Evolutionary conservation across 2,329 filamentous ascomycete genomes (phyloP).

Genomic region (Stemphylium beticola): DNA sequence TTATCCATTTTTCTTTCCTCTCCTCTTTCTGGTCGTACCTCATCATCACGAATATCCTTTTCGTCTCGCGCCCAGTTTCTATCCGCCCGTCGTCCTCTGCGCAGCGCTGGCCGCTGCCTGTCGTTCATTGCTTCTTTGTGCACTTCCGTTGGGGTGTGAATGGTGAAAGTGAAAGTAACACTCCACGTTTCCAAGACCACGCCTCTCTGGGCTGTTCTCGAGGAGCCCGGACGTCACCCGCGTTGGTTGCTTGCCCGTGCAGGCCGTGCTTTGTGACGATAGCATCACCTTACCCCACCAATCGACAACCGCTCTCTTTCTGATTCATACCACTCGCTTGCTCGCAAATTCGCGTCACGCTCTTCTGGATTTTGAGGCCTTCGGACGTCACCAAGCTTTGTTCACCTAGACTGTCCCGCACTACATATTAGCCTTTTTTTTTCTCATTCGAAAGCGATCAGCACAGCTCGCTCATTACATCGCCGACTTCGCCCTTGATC

Average conservation of each 20-base stretch:
- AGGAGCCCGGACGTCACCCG: conserved; percentile 4
- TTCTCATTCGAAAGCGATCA: background rate
- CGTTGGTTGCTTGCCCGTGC: conserved; percentile 4
- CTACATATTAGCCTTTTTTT: background rate
- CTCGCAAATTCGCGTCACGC: background rate
- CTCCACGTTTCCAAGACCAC: background rate
- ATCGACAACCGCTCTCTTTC: background rate
- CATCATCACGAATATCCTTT: background rate
- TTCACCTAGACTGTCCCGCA: background rate
- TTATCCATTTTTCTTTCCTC: too few relatives aligned
- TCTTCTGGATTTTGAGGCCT: background rate
- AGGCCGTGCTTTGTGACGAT: conserved; percentile 24
- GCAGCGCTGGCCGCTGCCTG: conserved; percentile 13
- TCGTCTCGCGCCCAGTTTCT: background rate
- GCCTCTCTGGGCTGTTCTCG: background rate
- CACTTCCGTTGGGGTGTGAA: background rate
- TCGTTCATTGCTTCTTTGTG: background rate
- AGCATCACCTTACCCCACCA: conserved; percentile 15
- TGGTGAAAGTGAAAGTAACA: background rate
- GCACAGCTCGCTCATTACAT: background rate
- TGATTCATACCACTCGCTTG: conserved; percentile 5
- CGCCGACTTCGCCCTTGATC: background rate
- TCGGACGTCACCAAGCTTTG: background rate
- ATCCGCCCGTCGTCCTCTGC: background rate
- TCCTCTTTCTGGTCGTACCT: background rate